Conservation (phyloP, 2,329 filamentous ascomycete genomes). For the Amylocarpus encephaloides region DNA sequence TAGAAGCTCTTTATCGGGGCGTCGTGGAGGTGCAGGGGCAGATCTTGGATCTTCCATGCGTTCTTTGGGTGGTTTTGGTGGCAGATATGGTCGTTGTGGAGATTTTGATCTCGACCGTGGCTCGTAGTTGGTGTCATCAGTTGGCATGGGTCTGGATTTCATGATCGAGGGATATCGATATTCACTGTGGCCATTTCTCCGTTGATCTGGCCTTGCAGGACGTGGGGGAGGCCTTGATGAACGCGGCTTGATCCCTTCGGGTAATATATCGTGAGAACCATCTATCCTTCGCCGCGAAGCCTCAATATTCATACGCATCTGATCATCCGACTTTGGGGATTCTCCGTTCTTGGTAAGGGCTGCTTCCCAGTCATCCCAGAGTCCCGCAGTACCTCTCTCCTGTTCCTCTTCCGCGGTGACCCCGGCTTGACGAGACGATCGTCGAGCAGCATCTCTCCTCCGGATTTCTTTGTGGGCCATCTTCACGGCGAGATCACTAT, state of each 20-base stretch:
- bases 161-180: conserved; percentile 54
- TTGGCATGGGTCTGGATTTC: conserved; percentile 44
- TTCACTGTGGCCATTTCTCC: conserved; percentile 21
- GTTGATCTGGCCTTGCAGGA: conserved; percentile 19
- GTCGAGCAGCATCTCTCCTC: conserved; percentile 57
- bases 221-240: conserved; percentile 21
- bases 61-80: conserved; percentile 29
- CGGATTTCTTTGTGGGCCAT: conserved; percentile 67
- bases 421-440: conserved; percentile 50
- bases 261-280: conserved; percentile 22
- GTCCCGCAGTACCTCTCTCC: conserved; percentile 44
- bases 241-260: conserved; percentile 23
- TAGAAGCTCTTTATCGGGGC: conserved; percentile 24
- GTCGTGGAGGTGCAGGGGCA: conserved; percentile 10
- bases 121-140: conserved; percentile 22
- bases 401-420: conserved; percentile 52
- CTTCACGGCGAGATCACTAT: conserved; percentile 70
- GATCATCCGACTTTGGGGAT: conserved; percentile 33
- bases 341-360: conserved; percentile 33
- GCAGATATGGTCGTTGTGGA: conserved; percentile 10
- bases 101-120: conserved; percentile 4
- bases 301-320: conserved; percentile 46
- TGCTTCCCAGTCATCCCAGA: conserved; percentile 48
- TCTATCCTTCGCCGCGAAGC: conserved; percentile 40
- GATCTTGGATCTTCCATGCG: conserved; percentile 6